Evolutionary conservation across 192 early-diverging fungal species (phyloP), one percentile per base, ranked within the genome.

Genomic region (Umbelopsis vinacea): DNA sequence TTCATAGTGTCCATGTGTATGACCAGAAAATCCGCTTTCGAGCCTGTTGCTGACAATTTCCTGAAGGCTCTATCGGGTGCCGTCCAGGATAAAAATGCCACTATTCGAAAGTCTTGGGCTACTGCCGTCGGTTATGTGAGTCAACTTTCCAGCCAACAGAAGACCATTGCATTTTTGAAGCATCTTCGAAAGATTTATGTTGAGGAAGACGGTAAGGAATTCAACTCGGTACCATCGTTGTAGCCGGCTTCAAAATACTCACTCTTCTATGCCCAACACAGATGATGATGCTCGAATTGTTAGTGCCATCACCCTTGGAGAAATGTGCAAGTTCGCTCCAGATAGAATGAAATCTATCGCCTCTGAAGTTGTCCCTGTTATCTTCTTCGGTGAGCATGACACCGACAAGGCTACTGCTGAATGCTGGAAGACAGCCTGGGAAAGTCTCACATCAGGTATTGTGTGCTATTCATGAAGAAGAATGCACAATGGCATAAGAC

Each of bases 61-160:
- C 75, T 97, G 40, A 95, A 94, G 74, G 92, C 91, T 0, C 74
- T 98, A 19, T 90, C 87, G 50, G 89, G 90, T 15, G 89, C 89
- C 1, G 79, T 96, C 67, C 81, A 88, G 7, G 94, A 97, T 69
- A 87, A 86, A 47, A 93, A 91, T n/a, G 85, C 91, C 1, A 88
- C 92, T 1, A 88, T 97, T 48, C 81, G 95, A 11, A 95, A 96
- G 75, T 88, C 94, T 4, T 96, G 89, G 81, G 92, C 95, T 0
- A 89, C 91, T 14, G 91, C 94, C 0, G 89, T 89, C 43, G 96
- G 95, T 6, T 93, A 96, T 71, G 85, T 96, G 22, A 84, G 87
- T 4, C 78, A 85, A 46, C 76, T 94, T 45, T 76, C 85, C 0
- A 82, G 88, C 2, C 82, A 88, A 33, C 81, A 73, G 21, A 87